Percentiles rank a stretch among this genome's conserved stretches.
These are phyloP conservation scores for Gentiana macrophylla DNA, from an alignment of 257 asterid species.

Conservation along the genomic window DNA sequence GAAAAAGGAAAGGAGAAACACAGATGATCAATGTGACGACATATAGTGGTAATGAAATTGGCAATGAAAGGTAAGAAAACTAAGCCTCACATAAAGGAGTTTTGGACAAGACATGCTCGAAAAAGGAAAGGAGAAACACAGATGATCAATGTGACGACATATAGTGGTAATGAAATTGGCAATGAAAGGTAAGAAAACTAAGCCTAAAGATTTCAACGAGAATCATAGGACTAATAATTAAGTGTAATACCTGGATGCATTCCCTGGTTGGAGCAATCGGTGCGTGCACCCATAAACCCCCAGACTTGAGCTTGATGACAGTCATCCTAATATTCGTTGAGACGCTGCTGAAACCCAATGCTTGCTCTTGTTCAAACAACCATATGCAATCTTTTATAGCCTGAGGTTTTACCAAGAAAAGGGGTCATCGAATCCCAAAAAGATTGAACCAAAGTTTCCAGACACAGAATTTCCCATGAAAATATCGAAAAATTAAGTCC, in stretches of 20 bases:
- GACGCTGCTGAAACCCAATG: constrained; percentile 94
- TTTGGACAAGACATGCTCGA: no score
- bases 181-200: no score
- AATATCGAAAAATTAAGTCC: background rate
- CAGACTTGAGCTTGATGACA: constrained; percentile 81
- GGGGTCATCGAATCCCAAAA: constrained; percentile 8
- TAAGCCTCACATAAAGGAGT: no score
- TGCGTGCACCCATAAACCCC: constrained; percentile 95
- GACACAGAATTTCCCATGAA: background rate
- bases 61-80: no score
- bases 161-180: no score
- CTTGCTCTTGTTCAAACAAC: constrained; percentile 97
- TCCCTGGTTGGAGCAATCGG: constrained; percentile 96
- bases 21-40: no score
- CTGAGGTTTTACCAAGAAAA: constrained; percentile 37
- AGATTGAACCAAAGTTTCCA: background rate
- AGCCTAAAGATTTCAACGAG: background rate
- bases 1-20: no score
- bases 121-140: no score
- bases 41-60: no score
- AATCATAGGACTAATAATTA: background rate
- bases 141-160: no score
- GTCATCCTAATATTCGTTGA: constrained; percentile 94
- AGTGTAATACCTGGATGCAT: constrained; percentile 60
- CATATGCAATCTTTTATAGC: constrained; percentile 63